Conservation (phyloP, 768 basidiomycete genomes). For the Bullera alba region DNA sequence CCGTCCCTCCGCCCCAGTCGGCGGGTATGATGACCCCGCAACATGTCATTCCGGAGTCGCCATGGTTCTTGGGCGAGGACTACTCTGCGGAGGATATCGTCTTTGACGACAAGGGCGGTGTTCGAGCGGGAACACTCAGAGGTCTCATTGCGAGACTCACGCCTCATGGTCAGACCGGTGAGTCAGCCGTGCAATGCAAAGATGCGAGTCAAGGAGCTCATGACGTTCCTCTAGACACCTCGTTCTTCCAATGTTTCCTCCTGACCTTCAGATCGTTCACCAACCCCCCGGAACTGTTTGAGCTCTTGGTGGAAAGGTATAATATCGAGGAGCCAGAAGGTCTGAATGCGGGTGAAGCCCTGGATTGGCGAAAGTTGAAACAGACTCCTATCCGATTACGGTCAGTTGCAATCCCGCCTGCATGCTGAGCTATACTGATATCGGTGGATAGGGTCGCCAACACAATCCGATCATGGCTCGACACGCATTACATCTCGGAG, state of each 20-base stretch:
- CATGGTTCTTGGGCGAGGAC: constrained; percentile 81
- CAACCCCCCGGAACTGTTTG: constrained; percentile 70
- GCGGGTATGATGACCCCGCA: neutral
- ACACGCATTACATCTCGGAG: constrained; percentile 67
- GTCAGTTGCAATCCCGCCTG: constrained; percentile 50
- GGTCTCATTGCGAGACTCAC: constrained; percentile 86
- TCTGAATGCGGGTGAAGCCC: constrained; percentile 56
- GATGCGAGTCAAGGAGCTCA: neutral
- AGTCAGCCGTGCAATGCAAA: constrained; percentile 30
- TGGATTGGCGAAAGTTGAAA: constrained; percentile 78
- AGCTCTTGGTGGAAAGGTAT: constrained; percentile 73
- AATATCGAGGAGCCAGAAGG: constrained; percentile 66
- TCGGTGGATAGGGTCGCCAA: constrained; percentile 66
- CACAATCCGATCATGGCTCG: constrained; percentile 80
- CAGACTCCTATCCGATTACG: constrained; percentile 79
- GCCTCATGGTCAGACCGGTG: constrained; percentile 79
- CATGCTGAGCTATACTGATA: neutral
- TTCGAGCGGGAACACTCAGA: constrained; percentile 76
- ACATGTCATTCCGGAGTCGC: constrained; percentile 39
- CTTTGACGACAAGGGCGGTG: constrained; percentile 73
- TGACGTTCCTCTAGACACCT: constrained; percentile 54
- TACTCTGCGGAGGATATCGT: constrained; percentile 72
- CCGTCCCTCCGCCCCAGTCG: constrained; percentile 1
- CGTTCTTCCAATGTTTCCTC: constrained; percentile 80
- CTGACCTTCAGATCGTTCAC: constrained; percentile 96